Evolutionary conservation across 768 basidiomycete genomes (phyloP).

Genomic region (Mycena maculata): DNA sequence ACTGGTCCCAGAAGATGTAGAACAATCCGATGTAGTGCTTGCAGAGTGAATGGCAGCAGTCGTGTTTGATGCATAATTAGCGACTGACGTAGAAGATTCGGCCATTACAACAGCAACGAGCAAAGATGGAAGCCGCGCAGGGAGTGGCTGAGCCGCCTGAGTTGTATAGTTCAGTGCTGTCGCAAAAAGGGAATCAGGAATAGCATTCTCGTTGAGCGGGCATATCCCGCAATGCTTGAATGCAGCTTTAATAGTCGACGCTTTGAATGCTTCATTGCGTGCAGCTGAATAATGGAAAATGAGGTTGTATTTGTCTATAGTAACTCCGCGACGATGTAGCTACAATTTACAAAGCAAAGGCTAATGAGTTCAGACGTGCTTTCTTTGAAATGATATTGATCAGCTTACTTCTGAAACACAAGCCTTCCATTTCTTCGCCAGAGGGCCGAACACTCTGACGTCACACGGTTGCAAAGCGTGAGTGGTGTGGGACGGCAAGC

Average conservation of each 20-base stretch:
- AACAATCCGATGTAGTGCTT: no score
- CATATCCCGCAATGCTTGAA: conserved; percentile 36
- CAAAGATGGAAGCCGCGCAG: conserved; percentile 7
- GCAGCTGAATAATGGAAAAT: conserved; percentile 25
- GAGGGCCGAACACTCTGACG: conserved; percentile 52
- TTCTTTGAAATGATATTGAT: not conserved
- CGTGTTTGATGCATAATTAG: no score
- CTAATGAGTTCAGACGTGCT: no score
- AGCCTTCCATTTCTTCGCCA: conserved; percentile 33
- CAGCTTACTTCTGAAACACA: conserved; percentile 1
- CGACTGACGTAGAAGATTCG: no score
- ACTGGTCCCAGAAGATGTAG: no score
- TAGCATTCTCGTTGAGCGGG: conserved; percentile 31
- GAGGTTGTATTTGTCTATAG: conserved; percentile 32
- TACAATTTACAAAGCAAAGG: not conserved
- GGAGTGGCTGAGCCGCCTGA: conserved; percentile 9
- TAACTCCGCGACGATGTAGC: not conserved
- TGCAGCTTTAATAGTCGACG: conserved; percentile 29
- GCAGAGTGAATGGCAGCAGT: no score
- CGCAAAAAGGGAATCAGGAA: conserved; percentile 19
- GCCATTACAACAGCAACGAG: no score
- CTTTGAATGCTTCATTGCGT: conserved; percentile 20
- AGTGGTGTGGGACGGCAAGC: no score
- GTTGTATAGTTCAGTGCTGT: conserved; percentile 26
- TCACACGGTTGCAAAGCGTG: no score